Evolutionary conservation across 73 alveolate species (phyloP), one percentile per base, ranked within the genome.

Genomic region (Effrenium voratum): DNA sequence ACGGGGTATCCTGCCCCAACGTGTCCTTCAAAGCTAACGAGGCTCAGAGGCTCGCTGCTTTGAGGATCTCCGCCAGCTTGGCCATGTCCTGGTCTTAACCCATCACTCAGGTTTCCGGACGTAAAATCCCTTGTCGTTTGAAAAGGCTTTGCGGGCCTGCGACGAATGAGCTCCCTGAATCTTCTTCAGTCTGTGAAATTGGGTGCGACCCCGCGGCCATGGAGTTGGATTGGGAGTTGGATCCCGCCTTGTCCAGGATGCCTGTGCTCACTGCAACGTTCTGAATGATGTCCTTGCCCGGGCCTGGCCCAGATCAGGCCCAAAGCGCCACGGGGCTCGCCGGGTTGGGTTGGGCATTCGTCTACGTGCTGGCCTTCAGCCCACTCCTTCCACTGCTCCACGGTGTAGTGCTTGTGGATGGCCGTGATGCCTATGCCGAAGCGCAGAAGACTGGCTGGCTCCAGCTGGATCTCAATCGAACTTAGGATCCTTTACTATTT

Each of bases 391-490:
- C 99, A 84, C 47, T 99, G 99, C 72, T 83, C 95, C 55, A 88
- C 94, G 19, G 98, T 66, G 93, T 99, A 99, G 98, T 99, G 94
- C 99, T 99, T 99, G 99, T 99, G 99, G 66, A 96, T 77, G 77
- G 99, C 95, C 22, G 99, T 95, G 77, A 99, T 72, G 93, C 98
- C 80, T 84, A 50, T 70, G 59, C n/a, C n/a, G n/a, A n/a, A n/a
- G n/a, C n/a, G n/a, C n/a, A n/a, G n/a, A n/a, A n/a, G n/a, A n/a
- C n/a, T n/a, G n/a, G n/a, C n/a, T n/a, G n/a, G n/a, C n/a, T n/a
- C n/a, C n/a, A n/a, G n/a, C n/a, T n/a, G n/a, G n/a, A n/a, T n/a
- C n/a, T n/a, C n/a, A n/a, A n/a, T n/a, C n/a, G n/a, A n/a, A n/a
- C n/a, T n/a, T n/a, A n/a, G n/a, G n/a, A n/a, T n/a, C n/a, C n/a